Evolutionary conservation across 129 eudicot genomes (phyloP).

Genomic region (Escallonia herrerae): DNA sequence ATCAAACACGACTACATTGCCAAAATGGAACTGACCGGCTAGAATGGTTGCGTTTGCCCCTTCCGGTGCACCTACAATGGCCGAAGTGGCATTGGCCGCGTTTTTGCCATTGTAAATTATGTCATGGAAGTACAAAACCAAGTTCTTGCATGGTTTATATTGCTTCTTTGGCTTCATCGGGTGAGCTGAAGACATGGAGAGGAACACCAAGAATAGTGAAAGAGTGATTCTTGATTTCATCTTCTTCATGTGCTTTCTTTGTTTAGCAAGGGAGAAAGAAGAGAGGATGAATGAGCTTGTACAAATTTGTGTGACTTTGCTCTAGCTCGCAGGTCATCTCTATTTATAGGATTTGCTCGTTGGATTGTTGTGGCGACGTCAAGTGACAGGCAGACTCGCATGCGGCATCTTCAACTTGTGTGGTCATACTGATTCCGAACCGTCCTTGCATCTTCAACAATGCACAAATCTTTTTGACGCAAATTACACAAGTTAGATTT

Average conservation of each 20-base stretch:
- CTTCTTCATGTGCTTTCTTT: conserved; percentile 4
- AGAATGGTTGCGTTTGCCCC: conserved; percentile 43
- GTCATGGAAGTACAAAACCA: conserved; percentile 55
- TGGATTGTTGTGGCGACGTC: no score
- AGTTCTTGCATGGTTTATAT: conserved; percentile 47
- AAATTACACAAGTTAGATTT: no score
- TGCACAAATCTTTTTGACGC: no score
- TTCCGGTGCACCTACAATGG: conserved; percentile 48
- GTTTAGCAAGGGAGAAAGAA: background rate
- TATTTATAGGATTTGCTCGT: no score
- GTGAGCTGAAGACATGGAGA: conserved; percentile 7
- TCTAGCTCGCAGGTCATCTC: no score
- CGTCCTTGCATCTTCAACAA: no score
- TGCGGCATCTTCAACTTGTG: no score
- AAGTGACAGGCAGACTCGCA: no score
- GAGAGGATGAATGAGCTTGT: background rate
- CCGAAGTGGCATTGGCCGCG: conserved; percentile 47
- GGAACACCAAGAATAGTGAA: conserved; percentile 17
- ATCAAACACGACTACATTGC: conserved; percentile 51
- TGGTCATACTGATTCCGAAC: no score
- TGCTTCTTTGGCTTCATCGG: conserved; percentile 7
- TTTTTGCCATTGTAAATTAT: conserved; percentile 53
- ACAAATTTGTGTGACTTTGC: no score
- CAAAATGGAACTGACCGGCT: conserved; percentile 32
- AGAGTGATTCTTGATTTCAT: background rate